Evolutionary conservation across 805 yeast species (phyloP).

Genomic region (Blastobotrys americana): DNA sequence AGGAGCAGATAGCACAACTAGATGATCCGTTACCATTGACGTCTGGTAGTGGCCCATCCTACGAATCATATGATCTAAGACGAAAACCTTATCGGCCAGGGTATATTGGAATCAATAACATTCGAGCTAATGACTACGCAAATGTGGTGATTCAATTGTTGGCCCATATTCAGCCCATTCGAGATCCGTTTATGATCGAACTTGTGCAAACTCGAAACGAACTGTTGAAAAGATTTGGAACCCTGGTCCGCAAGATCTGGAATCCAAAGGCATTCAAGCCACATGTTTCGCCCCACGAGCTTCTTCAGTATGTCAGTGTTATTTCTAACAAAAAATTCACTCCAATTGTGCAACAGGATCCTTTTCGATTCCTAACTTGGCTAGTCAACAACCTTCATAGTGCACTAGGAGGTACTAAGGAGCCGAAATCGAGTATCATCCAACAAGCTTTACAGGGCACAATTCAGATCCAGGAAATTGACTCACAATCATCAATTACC

Average conservation of each 20-base stretch:
- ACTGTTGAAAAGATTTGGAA: slow-evolving; percentile 21
- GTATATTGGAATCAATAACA: slow-evolving; percentile 55
- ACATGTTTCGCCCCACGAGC: slow-evolving; percentile 63
- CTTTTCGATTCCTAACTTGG: slow-evolving; percentile 56
- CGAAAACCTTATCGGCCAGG: slow-evolving; percentile 51
- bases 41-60: not conserved
- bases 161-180: slow-evolving; percentile 44
- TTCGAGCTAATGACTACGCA: slow-evolving; percentile 44
- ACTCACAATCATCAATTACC: slow-evolving; percentile 23
- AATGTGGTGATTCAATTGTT: slow-evolving; percentile 52
- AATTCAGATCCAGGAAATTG: slow-evolving; percentile 31
- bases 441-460: slow-evolving; percentile 48
- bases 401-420: slow-evolving; percentile 27
- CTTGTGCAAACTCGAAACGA: not conserved
- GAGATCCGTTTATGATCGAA: slow-evolving; percentile 40
- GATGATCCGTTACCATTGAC: slow-evolving; percentile 17
- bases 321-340: slow-evolving; percentile 40
- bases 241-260: slow-evolving; percentile 56
- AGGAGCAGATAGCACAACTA: slow-evolving; percentile 31
- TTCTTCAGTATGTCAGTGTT: slow-evolving; percentile 43
- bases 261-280: slow-evolving; percentile 48
- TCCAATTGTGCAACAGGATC: slow-evolving; percentile 38
- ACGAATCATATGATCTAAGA: slow-evolving; percentile 35
- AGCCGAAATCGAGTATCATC: slow-evolving; percentile 26
- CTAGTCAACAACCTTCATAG: slow-evolving; percentile 42